A percentile compares a stretch with the other conserved stretches of the same genome.
These are phyloP conservation scores for Lentinula lateritia DNA, from an alignment of 768 basidiomycete genomes.

Conservation along the genomic window DNA sequence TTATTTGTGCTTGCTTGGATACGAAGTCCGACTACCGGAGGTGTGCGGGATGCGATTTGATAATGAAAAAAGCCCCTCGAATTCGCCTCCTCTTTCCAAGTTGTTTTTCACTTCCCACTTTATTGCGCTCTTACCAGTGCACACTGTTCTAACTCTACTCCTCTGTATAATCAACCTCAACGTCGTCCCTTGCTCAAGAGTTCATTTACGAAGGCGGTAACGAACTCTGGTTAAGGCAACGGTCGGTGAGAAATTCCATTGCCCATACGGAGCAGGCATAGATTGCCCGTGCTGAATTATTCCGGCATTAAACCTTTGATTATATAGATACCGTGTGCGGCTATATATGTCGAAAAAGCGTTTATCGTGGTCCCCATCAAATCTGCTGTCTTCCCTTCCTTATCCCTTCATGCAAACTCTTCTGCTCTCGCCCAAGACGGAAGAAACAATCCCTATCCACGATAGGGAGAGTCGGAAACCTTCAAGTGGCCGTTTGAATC, in stretches of 20 bases:
- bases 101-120: background rate
- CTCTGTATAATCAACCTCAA: background rate
- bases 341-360: background rate
- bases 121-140: background rate
- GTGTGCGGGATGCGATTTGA: background rate
- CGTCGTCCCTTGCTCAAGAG: background rate
- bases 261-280: background rate
- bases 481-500: background rate
- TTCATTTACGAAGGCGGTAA: background rate
- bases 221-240: background rate
- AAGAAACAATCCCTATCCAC: background rate
- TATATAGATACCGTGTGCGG: background rate
- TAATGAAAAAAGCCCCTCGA: background rate
- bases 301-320: background rate
- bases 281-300: background rate
- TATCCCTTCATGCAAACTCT: conserved; percentile 1
- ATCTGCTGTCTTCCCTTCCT: background rate
- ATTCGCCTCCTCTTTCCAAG: background rate
- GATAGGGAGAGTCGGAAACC: background rate
- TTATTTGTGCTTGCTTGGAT: background rate
- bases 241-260: background rate
- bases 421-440: conserved; percentile 1
- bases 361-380: background rate
- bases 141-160: background rate
- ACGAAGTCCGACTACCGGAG: background rate